Base-by-base conservation (phyloP, 2,329 filamentous ascomycete genomes). In the Colletotrichum sidae region DNA sequence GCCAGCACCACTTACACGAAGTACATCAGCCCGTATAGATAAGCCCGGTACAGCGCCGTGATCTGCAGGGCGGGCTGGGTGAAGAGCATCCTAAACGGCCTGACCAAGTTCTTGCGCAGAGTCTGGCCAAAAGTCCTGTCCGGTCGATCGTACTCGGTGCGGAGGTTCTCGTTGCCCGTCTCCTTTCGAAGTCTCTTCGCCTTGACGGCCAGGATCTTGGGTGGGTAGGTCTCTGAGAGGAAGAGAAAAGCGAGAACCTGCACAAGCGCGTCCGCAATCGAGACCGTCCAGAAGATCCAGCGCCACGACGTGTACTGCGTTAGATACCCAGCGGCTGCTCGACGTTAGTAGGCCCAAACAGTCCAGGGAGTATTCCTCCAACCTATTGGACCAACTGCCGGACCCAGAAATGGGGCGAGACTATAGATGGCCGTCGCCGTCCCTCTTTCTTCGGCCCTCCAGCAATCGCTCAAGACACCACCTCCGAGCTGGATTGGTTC, bases 1-100 rank as follows among this genome's bases (percentile, higher is more conserved):
- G 15, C 10, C 44, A 10, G 13, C 15, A n/a, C 6, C n/a, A 66
- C 75, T 69, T 69, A 76, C 67, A 86, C 76, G 3, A 87, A 74
- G 65, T 86, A 87, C 53, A 87, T 78, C n/a, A 85, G 79, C 1
- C 84, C 84, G 66, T 86, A 88, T 3, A 84, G 71, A 33, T 85
- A 79, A 0, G 82, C 80, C 9, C 84, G 77, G 61, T 84, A 84
- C 0, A 84, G 68, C 0, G 82, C 80, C 3, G 86, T 78, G 2
- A 84, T 73, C 50, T 85, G 78, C 8, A 87, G 76, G 7, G 85
- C 81, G 0, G 84, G 84, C 11, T 85, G 84, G 0, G 80, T 78
- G 15, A 82, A 75, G 2, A 86, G 74, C 71, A 87, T 79, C 33
- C 81, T 78, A 8, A 83, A 75, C 0, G 85, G 84, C 0, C 84